Evolutionary conservation across 306 rosid species (phyloP).

Genomic region (Inga leiocalycina): DNA sequence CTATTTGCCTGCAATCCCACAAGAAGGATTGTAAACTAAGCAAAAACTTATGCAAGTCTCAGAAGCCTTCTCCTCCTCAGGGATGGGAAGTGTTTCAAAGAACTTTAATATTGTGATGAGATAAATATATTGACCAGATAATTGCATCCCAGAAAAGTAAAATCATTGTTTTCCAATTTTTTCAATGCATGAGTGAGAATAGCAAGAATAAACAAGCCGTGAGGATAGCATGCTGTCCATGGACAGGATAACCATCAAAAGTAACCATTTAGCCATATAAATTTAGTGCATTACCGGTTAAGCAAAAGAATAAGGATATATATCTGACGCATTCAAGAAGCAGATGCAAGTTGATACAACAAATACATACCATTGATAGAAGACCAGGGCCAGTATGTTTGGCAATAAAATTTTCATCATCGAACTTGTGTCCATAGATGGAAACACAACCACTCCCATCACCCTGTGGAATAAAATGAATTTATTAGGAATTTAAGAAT

Average conservation of each 20-base stretch:
- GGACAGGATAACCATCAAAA: background rate
- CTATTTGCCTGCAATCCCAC: slow-evolving; percentile 85
- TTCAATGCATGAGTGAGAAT: background rate
- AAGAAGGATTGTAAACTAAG: background rate
- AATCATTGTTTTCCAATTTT: background rate
- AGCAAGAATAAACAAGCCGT: background rate
- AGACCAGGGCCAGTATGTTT: slow-evolving; percentile 98
- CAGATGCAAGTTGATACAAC: slow-evolving; percentile 15
- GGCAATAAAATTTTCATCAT: slow-evolving; percentile 89
- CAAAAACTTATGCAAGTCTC: background rate
- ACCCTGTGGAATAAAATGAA: slow-evolving; percentile 63
- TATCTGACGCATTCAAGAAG: slow-evolving; percentile 9
- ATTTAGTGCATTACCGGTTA: background rate
- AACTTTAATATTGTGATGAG: background rate
- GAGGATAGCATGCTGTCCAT: background rate
- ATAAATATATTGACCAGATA: background rate
- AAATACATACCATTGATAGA: slow-evolving; percentile 76
- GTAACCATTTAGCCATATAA: slow-evolving; percentile 21
- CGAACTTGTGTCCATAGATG: slow-evolving; percentile 85
- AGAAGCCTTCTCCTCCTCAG: background rate
- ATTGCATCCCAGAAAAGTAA: background rate
- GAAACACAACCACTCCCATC: slow-evolving; percentile 99
- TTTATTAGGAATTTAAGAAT: slow-evolving; percentile 15
- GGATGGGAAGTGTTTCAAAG: background rate
- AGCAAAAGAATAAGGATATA: slow-evolving; percentile 25